A percentile compares a stretch with the other conserved stretches of the same genome.
These are phyloP conservation scores for Hypoxylon lienhwacheense DNA, from an alignment of 495 filamentous ascomycete genomes.

Conservation along the genomic window DNA sequence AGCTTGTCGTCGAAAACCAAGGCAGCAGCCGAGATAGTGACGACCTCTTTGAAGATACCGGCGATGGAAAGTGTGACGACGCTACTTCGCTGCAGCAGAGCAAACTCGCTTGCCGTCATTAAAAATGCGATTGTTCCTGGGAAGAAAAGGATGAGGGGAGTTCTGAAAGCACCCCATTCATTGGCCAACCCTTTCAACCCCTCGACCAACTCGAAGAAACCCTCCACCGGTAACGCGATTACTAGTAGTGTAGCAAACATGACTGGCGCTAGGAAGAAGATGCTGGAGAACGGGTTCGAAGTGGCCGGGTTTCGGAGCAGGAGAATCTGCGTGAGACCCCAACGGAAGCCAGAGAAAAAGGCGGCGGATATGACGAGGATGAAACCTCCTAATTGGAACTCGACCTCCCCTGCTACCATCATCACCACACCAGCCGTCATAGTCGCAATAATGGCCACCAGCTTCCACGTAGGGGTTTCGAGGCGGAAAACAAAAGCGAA, in stretches of 20 bases:
- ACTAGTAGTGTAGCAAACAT: slow-evolving; percentile 86
- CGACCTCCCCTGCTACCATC: slow-evolving; percentile 98
- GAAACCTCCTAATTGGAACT: slow-evolving; percentile 87
- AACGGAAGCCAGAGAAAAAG: slow-evolving; percentile 96
- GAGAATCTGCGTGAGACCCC: slow-evolving; percentile 95
- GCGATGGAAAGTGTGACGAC: slow-evolving; percentile 96
- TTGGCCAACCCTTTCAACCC: slow-evolving; percentile 64
- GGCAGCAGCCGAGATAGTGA: slow-evolving; percentile 89
- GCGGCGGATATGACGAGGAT: slow-evolving; percentile 87
- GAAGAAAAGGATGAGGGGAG: slow-evolving; percentile 73
- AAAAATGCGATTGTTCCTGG: slow-evolving; percentile 90
- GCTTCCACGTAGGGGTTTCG: slow-evolving; percentile 80
- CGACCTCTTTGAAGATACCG: slow-evolving; percentile 98
- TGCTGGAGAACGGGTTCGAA: slow-evolving; percentile 92
- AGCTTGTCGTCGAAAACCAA: slow-evolving; percentile 87
- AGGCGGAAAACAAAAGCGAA: slow-evolving; percentile 96
- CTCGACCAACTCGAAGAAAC: slow-evolving; percentile 62
- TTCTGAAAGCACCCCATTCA: slow-evolving; percentile 61
- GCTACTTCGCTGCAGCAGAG: slow-evolving; percentile 88
- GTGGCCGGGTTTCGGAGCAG: slow-evolving; percentile 93
- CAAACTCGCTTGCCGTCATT: slow-evolving; percentile 97
- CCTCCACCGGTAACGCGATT: slow-evolving; percentile 87
- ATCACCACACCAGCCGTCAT: slow-evolving; percentile 97
- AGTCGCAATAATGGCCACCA: slow-evolving; percentile 82
- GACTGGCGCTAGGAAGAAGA: slow-evolving; percentile 93